These are phyloP conservation scores for Carex pumila DNA, from an alignment of 176 grass and related monocot genomes.

Conservation along the genomic window DNA sequence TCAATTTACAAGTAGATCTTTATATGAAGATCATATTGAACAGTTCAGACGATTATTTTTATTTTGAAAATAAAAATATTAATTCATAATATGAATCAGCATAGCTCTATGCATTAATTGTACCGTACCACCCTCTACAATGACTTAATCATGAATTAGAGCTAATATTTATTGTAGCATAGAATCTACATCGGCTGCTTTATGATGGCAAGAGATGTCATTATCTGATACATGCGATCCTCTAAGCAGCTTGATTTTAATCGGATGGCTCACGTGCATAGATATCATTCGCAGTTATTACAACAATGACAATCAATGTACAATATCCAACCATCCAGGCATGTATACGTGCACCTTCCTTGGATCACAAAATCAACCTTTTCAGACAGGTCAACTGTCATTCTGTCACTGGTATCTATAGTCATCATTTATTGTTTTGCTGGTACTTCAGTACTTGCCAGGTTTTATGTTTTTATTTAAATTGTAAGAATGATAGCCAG, in stretches of 20 bases:
- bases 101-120: no score
- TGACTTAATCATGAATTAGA: neutral
- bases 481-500: neutral
- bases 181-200: neutral
- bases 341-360: neutral
- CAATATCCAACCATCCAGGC: neutral
- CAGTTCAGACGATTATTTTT: no score
- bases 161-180: neutral
- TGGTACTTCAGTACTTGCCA: neutral
- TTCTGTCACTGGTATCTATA: neutral
- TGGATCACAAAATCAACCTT: neutral
- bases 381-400: neutral
- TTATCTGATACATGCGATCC: neutral
- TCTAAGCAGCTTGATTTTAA: no score
- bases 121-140: no score
- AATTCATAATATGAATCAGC: no score
- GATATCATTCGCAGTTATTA: neutral
- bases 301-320: neutral
- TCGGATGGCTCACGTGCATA: no score
- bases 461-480: neutral
- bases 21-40: no score
- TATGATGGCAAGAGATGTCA: neutral
- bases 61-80: no score
- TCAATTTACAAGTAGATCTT: no score
- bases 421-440: neutral